These are phyloP conservation scores for Spergularia bocconei DNA, from an alignment of 148 eudicot species.

Conservation along the genomic window DNA sequence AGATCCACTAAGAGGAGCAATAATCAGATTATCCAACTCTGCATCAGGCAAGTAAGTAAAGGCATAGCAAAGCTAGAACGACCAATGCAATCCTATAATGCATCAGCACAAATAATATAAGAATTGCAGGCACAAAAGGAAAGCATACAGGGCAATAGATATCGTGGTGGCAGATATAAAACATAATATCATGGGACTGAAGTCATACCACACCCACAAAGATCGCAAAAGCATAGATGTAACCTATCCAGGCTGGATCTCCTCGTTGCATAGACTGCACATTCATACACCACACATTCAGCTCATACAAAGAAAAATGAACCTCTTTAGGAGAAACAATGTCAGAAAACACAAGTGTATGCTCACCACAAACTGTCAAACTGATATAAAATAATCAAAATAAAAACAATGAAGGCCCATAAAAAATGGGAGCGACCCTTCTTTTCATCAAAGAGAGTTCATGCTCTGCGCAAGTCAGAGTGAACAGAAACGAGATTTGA, in stretches of 20 bases:
- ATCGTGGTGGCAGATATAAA: neutral
- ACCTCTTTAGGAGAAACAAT: neutral
- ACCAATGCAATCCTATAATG: neutral
- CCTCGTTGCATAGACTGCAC: slow-evolving; percentile 95
- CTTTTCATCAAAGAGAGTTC: neutral
- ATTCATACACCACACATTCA: slow-evolving; percentile 21
- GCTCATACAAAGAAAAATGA: slow-evolving; percentile 2
- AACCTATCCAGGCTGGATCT: slow-evolving; percentile 92
- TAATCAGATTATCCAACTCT: neutral
- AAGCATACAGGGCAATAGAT: neutral
- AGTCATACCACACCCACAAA: slow-evolving; percentile 91
- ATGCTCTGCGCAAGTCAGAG: neutral
- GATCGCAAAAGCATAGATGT: slow-evolving; percentile 80
- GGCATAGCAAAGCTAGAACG: neutral
- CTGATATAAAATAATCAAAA: too few relatives aligned
- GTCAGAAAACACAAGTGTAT: neutral
- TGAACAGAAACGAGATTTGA: neutral
- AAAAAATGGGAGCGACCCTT: neutral
- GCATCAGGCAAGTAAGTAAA: neutral
- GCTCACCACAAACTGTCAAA: neutral
- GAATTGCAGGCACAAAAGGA: neutral
- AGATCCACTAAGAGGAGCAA: neutral
- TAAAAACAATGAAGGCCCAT: too few relatives aligned
- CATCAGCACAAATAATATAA: neutral
- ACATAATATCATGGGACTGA: slow-evolving; percentile 13